Conservation (phyloP, 2,329 filamentous ascomycete genomes). For the Hortaea sp. region DNA sequence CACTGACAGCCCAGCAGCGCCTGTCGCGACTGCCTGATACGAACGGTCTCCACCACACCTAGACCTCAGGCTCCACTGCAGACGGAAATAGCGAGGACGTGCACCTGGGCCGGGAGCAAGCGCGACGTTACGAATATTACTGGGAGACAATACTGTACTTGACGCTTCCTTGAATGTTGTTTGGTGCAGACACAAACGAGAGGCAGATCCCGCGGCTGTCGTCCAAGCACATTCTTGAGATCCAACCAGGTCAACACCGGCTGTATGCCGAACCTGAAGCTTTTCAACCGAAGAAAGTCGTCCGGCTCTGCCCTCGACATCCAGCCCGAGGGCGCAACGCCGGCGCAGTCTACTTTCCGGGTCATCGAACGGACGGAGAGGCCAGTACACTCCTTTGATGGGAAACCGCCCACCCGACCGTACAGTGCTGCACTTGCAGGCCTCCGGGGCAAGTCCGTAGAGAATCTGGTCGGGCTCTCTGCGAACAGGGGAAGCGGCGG, state of each 20-base stretch:
- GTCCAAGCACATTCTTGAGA: neutral
- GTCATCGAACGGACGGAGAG: constrained; percentile 43
- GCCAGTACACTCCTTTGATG: constrained; percentile 22
- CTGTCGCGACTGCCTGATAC: no score
- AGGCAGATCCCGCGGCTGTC: neutral
- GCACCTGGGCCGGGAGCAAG: no score
- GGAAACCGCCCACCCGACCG: constrained; percentile 12
- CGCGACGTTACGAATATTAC: no score
- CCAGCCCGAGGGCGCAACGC: constrained; percentile 6
- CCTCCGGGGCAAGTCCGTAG: constrained; percentile 24
- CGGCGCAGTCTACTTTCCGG: constrained; percentile 36
- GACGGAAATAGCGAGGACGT: no score
- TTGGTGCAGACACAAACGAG: no score
- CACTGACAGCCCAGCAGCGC: no score
- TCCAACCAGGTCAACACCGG: constrained; percentile 14
- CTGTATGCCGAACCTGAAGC: constrained; percentile 45
- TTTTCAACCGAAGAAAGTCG: constrained; percentile 43
- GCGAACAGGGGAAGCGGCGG: constrained; percentile 36
- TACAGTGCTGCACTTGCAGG: constrained; percentile 24
- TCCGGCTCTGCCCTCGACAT: constrained; percentile 43
- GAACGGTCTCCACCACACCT: no score
- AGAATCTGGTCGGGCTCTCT: constrained; percentile 16
- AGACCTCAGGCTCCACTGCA: no score
- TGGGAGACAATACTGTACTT: no score
- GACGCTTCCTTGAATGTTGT: no score